Conservation (phyloP, 805 yeast species). For the Candida pseudoglaebosa region DNA sequence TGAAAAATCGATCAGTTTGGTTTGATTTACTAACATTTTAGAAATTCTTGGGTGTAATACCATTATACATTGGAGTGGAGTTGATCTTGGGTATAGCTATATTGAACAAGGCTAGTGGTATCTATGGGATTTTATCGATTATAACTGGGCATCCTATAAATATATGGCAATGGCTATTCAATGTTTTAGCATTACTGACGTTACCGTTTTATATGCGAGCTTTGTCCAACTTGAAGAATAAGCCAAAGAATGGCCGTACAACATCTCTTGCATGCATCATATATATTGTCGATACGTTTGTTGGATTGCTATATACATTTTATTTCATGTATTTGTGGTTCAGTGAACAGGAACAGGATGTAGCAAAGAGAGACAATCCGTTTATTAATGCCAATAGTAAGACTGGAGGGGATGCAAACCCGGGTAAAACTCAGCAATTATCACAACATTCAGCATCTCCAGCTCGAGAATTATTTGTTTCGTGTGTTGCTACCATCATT, state of each 20-base stretch:
- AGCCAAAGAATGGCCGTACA: constrained; percentile 53
- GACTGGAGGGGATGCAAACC: constrained; percentile 7
- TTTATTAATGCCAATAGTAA: neutral
- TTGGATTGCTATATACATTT: constrained; percentile 64
- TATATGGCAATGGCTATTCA: constrained; percentile 77
- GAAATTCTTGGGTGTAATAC: constrained; percentile 67
- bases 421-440: constrained; percentile 6
- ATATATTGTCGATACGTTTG: constrained; percentile 63
- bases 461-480: constrained; percentile 50
- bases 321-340: constrained; percentile 81
- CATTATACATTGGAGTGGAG: constrained; percentile 87
- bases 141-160: constrained; percentile 87
- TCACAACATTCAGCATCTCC: constrained; percentile 63
- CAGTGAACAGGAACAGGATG: constrained; percentile 39
- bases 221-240: constrained; percentile 34
- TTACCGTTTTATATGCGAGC: constrained; percentile 67
- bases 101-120: constrained; percentile 84
- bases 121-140: constrained; percentile 79
- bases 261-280: constrained; percentile 60
- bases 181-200: constrained; percentile 57
- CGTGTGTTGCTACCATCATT: constrained; percentile 46
- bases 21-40: constrained; percentile 13
- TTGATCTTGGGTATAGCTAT: constrained; percentile 69
- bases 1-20: too few relatives aligned
- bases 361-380: neutral